phyloP scores from a whole-genome alignment of 345 rosid genomes.

The Nasturtium officinale region DNA sequence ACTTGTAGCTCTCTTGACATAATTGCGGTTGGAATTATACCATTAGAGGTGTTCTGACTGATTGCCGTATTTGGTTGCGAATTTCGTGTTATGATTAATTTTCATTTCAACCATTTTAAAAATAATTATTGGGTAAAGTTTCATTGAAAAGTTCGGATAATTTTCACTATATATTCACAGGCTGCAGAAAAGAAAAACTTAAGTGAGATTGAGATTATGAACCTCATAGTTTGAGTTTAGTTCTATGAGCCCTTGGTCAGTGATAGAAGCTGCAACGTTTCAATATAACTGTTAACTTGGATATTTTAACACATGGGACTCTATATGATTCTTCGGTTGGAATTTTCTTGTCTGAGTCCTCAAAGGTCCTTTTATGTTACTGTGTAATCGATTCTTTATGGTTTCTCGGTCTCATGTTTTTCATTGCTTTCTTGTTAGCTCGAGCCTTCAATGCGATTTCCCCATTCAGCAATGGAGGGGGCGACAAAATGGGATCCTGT shows the following conservation, averaged over 20 bases:
- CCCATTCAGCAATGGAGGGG: slow-evolving; percentile 82
- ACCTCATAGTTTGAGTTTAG: slow-evolving; percentile 36
- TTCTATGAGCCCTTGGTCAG: slow-evolving; percentile 19
- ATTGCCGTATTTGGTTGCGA: neutral
- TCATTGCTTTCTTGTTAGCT: slow-evolving; percentile 47
- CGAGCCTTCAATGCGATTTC: slow-evolving; percentile 70
- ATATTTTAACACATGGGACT: neutral
- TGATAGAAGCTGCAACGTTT: neutral
- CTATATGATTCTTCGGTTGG: neutral
- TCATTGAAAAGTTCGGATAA: neutral
- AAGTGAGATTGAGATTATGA: slow-evolving; percentile 37
- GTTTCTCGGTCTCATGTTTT: slow-evolving; percentile 7
- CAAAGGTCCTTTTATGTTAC: neutral
- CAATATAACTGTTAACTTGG: neutral
- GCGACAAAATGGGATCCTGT: slow-evolving; percentile 93
- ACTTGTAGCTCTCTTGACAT: neutral
- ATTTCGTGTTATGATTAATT: neutral
- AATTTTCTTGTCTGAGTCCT: neutral
- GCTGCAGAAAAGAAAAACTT: slow-evolving; percentile 56
- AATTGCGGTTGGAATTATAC: neutral
- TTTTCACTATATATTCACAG: neutral
- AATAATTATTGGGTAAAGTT: no score
- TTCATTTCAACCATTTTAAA: no score
- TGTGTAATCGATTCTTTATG: neutral
- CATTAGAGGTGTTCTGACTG: neutral